These are phyloP conservation scores for Calonectria hawksworthii DNA, from an alignment of 2,329 filamentous ascomycete genomes.

Conservation along the genomic window DNA sequence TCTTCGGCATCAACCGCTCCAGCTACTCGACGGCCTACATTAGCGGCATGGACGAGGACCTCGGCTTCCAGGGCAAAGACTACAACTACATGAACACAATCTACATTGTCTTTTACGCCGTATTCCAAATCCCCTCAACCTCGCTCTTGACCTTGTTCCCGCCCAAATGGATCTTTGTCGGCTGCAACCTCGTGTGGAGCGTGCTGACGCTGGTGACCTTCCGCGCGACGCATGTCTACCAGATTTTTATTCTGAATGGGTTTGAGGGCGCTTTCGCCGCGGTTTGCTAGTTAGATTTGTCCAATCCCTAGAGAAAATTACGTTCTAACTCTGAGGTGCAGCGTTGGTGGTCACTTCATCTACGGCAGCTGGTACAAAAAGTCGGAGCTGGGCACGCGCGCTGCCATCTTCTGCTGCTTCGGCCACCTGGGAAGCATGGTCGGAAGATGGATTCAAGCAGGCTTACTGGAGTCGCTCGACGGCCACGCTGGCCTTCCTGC, in stretches of 20 bases:
- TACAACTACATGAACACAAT: slow-evolving; percentile 55
- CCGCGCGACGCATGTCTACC: slow-evolving; percentile 57
- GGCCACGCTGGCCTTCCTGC: slow-evolving; percentile 52
- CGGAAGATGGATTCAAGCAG: slow-evolving; percentile 61
- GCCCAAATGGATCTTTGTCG: slow-evolving; percentile 58
- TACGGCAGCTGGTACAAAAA: slow-evolving; percentile 61
- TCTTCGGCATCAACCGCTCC: slow-evolving; percentile 60
- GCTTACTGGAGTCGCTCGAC: slow-evolving; percentile 52
- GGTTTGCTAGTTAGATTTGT: background rate
- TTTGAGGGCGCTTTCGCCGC: background rate
- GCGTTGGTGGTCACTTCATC: slow-evolving; percentile 59
- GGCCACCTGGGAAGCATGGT: slow-evolving; percentile 60
- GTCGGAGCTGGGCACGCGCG: slow-evolving; percentile 56
- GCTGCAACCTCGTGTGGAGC: slow-evolving; percentile 59
- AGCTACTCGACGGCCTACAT: slow-evolving; percentile 60
- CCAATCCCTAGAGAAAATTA: background rate
- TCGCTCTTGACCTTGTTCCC: slow-evolving; percentile 45
- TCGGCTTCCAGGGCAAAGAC: slow-evolving; percentile 54
- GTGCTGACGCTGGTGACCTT: slow-evolving; percentile 59
- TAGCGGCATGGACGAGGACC: slow-evolving; percentile 56
- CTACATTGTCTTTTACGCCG: slow-evolving; percentile 57
- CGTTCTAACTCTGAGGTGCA: slow-evolving; percentile 35
- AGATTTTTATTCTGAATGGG: slow-evolving; percentile 43
- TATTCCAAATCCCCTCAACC: slow-evolving; percentile 60
- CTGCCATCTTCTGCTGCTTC: slow-evolving; percentile 58